These are phyloP conservation scores for Naganishia randhawae DNA, from an alignment of 768 basidiomycete species.

Conservation along the genomic window DNA sequence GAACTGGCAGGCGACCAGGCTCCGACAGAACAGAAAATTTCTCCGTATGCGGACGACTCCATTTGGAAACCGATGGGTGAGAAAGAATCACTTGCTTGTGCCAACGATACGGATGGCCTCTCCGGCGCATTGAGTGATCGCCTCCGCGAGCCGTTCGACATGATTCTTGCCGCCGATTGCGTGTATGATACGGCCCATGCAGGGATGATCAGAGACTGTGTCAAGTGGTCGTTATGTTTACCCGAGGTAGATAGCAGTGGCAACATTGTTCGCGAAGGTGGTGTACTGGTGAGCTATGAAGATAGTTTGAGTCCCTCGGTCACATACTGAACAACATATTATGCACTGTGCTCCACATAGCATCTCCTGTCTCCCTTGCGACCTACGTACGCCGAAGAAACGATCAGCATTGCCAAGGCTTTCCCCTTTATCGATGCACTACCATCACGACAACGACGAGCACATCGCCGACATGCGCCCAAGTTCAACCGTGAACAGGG, in stretches of 20 bases:
- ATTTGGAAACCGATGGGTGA: constrained; percentile 13
- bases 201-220: constrained; percentile 43
- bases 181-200: constrained; percentile 50
- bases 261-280: constrained; percentile 35
- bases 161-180: constrained; percentile 48
- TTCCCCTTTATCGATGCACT: constrained; percentile 37
- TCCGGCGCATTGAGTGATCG: neutral
- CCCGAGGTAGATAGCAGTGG: constrained; percentile 35
- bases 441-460: constrained; percentile 11
- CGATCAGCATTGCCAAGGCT: constrained; percentile 43
- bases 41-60: constrained; percentile 5
- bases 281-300: constrained; percentile 44
- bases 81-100: neutral
- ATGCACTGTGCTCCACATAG: constrained; percentile 24
- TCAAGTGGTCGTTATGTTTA: constrained; percentile 39
- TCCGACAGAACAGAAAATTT: neutral
- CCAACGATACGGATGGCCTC: constrained; percentile 26
- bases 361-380: constrained; percentile 48
- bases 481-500: constrained; percentile 10
- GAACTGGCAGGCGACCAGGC: neutral
- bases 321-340: no score
- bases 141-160: constrained; percentile 39
- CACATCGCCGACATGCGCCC: neutral
- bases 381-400: constrained; percentile 48
- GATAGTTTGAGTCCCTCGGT: no score